Conservation (phyloP, 1,139 yeast species). For the Martiniozyma asiatica region DNA sequence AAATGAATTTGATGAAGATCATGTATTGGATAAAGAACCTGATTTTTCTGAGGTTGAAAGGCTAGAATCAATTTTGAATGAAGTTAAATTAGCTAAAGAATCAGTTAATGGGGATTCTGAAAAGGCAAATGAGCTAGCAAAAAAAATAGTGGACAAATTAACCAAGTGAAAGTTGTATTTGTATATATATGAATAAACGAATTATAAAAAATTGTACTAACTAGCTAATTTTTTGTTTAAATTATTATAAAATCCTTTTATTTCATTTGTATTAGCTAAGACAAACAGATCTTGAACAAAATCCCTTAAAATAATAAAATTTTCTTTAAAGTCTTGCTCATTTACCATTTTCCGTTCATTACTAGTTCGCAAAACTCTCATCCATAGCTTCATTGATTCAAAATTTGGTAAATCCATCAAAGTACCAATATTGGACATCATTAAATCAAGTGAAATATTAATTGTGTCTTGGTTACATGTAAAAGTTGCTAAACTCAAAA, state of each 20-base stretch:
- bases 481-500: neutral
- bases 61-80: neutral
- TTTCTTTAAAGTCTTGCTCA: neutral
- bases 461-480: neutral
- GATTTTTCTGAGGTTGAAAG: too few relatives aligned
- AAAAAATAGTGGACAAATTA: constrained; percentile 6
- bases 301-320: constrained; percentile 1
- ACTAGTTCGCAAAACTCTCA: constrained; percentile 1
- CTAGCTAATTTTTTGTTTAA: neutral
- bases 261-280: constrained; percentile 1
- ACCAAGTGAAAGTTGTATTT: too few relatives aligned
- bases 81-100: constrained; percentile 1
- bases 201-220: neutral
- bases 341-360: neutral
- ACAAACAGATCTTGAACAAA: constrained; percentile 4
- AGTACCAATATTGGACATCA: neutral
- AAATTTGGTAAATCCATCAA: constrained; percentile 1
- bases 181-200: too few relatives aligned
- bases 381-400: constrained; percentile 1
- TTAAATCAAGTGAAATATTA: neutral
- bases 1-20: neutral
- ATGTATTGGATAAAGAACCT: too few relatives aligned
- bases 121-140: constrained; percentile 1
- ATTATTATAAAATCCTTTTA: neutral
- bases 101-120: neutral